Percentiles rank a stretch among this genome's conserved stretches.
Conservation (phyloP, 1,284 basidiomycete species). For the Athelia sp. region DNA sequence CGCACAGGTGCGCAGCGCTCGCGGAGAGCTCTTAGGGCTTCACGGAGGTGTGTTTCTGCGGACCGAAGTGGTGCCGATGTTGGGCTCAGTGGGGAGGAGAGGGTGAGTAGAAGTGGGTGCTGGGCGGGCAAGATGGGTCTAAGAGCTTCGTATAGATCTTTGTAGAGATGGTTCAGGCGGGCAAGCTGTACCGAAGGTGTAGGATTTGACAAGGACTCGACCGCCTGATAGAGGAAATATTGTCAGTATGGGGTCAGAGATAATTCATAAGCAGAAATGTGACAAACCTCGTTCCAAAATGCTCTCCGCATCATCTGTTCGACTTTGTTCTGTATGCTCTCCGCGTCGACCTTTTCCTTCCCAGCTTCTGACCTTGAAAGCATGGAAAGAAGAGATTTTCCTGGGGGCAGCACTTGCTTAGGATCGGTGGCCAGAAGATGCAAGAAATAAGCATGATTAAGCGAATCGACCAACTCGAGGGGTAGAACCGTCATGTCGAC, state of each 20-base stretch:
- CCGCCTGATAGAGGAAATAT: constrained; percentile 36
- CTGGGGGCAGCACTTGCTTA: constrained; percentile 51
- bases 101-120: constrained; percentile 40
- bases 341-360: constrained; percentile 17
- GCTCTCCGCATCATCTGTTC: constrained; percentile 51
- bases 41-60: constrained; percentile 43
- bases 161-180: constrained; percentile 48
- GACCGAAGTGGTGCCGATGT: constrained; percentile 62
- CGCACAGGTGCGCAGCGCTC: constrained; percentile 63
- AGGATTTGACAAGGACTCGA: constrained; percentile 36
- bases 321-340: constrained; percentile 43
- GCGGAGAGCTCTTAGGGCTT: constrained; percentile 42
- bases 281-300: constrained; percentile 66
- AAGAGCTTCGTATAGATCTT: constrained; percentile 46
- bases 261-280: too few species aligned
- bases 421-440: constrained; percentile 60
- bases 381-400: constrained; percentile 64
- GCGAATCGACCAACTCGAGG: constrained; percentile 42
- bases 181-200: constrained; percentile 40
- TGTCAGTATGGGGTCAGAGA: too few species aligned
- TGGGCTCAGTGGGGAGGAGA: constrained; percentile 56
- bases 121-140: constrained; percentile 46
- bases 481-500: constrained; percentile 28
- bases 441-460: constrained; percentile 58
- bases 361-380: constrained; percentile 35